Conservation (phyloP, 345 rosid genomes). For the Brassica nigra region DNA sequence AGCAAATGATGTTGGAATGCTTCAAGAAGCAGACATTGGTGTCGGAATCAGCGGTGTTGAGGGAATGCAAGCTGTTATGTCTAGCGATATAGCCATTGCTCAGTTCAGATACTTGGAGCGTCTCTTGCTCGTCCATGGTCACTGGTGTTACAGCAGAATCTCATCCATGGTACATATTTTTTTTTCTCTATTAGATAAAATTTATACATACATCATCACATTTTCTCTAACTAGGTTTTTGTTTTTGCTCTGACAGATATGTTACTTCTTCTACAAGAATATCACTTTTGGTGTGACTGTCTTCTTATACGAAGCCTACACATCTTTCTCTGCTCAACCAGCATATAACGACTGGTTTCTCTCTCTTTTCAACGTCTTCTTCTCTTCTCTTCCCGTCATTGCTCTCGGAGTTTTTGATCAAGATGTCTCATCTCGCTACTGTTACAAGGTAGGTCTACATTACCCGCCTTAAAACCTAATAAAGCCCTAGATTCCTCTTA, state of each 20-base stretch:
- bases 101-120: conserved; percentile 90
- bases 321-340: conserved; percentile 88
- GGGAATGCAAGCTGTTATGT: conserved; percentile 99
- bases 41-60: conserved; percentile 96
- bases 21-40: conserved; percentile 98
- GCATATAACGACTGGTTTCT: conserved; percentile 94
- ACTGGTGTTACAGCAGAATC: conserved; percentile 97
- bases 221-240: not conserved
- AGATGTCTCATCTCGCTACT: conserved; percentile 71
- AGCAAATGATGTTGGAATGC: conserved; percentile 99
- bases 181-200: not conserved
- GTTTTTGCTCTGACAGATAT: conserved; percentile 56
- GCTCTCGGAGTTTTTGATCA: conserved; percentile 67
- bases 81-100: conserved; percentile 41
- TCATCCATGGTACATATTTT: conserved; percentile 68
- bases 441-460: conserved; percentile 57
- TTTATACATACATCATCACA: not conserved
- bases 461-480: not conserved
- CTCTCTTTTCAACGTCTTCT: conserved; percentile 82
- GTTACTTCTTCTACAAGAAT: conserved; percentile 99
- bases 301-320: conserved; percentile 82
- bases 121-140: conserved; percentile 92
- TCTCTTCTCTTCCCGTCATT: conserved; percentile 88
- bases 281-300: conserved; percentile 86
- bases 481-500: not conserved